Evolutionary conservation across 148 eudicot species (phyloP).

Genomic region (Mesembryanthemum crystallinum): DNA sequence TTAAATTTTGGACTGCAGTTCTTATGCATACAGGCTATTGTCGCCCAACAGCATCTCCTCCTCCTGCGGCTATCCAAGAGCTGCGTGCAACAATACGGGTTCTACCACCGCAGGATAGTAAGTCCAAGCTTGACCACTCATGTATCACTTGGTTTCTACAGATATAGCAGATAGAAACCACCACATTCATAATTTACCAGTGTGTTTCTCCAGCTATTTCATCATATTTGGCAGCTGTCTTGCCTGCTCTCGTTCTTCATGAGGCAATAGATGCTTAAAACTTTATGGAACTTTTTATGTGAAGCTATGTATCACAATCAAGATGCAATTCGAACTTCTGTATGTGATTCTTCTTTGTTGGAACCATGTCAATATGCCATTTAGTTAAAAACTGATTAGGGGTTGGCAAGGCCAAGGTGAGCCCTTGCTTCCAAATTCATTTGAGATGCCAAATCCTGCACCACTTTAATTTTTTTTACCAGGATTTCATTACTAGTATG

Average conservation of each 20-base stretch:
- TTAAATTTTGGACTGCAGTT: constrained; percentile 44
- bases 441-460: no score
- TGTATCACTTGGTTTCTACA: neutral
- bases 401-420: no score
- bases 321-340: no score
- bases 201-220: neutral
- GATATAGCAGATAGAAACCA: neutral
- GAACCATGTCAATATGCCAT: neutral
- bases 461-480: no score
- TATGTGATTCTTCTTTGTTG: neutral
- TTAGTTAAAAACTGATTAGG: no score
- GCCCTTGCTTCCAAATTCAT: no score
- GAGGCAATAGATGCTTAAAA: neutral
- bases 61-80: constrained; percentile 76
- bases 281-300: no score
- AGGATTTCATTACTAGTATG: no score
- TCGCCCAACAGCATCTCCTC: constrained; percentile 88
- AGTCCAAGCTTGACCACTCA: constrained; percentile 26
- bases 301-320: no score
- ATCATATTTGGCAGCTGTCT: neutral
- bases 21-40: constrained; percentile 99
- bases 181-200: neutral
- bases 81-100: constrained; percentile 82
- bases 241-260: neutral
- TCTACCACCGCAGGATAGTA: constrained; percentile 92